phyloP scores from a whole-genome alignment of 192 early-diverging fungal species.

The Radiomyces spectabilis region DNA sequence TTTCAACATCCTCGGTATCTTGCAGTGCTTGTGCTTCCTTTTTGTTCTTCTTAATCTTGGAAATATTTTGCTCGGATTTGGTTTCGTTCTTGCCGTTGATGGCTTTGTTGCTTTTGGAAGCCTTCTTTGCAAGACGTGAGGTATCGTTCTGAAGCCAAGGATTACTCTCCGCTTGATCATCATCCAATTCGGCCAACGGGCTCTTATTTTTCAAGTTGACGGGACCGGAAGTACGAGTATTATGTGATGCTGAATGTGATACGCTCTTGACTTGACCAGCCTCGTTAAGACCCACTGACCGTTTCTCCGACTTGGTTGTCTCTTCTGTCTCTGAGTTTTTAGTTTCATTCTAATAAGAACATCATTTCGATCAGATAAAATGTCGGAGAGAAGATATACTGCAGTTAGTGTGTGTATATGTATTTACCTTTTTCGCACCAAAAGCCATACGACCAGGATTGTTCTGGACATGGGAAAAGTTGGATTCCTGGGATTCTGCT shows the following conservation, averaged over 20 bases:
- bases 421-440: constrained; percentile 27
- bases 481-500: constrained; percentile 17
- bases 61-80: constrained; percentile 57
- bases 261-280: constrained; percentile 42
- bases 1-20: constrained; percentile 50
- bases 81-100: constrained; percentile 42
- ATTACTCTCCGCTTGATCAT: constrained; percentile 40
- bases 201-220: constrained; percentile 22
- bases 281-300: constrained; percentile 44
- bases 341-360: not conserved
- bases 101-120: constrained; percentile 46
- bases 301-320: not conserved
- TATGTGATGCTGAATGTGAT: constrained; percentile 41
- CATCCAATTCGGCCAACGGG: constrained; percentile 15
- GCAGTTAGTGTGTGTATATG: no score
- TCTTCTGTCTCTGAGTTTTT: not conserved
- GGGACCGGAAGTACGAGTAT: constrained; percentile 48
- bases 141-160: constrained; percentile 70
- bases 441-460: constrained; percentile 60
- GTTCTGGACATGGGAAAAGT: constrained; percentile 30
- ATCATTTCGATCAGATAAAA: not conserved
- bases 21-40: constrained; percentile 19
- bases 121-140: constrained; percentile 38
- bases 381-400: no score
- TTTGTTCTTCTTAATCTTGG: constrained; percentile 58